These are phyloP conservation scores for Triangularia verruculosa DNA, from an alignment of 2,329 filamentous ascomycete species.

Conservation along the genomic window DNA sequence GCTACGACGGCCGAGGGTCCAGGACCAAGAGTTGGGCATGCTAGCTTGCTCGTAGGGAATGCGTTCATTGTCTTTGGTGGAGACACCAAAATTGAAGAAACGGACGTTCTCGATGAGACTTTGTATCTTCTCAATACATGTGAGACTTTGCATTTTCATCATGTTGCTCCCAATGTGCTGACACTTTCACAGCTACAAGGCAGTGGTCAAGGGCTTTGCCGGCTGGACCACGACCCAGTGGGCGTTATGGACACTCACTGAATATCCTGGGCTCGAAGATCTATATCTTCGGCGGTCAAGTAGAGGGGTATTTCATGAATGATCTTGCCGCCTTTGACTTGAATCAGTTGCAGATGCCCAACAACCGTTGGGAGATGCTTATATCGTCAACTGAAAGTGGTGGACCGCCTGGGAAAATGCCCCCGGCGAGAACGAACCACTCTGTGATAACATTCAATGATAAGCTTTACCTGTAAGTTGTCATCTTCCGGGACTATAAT, in stretches of 20 bases:
- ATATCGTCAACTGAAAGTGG: constrained; percentile 68
- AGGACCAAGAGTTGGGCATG: constrained; percentile 89
- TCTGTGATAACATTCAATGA: constrained; percentile 89
- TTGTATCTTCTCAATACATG: constrained; percentile 96
- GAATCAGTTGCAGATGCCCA: constrained; percentile 86
- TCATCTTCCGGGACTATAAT: not conserved
- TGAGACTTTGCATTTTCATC: constrained; percentile 48
- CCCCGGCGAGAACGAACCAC: constrained; percentile 91
- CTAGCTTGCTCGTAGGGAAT: constrained; percentile 92
- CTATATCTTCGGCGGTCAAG: constrained; percentile 95
- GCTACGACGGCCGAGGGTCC: constrained; percentile 91
- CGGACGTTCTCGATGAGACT: constrained; percentile 88
- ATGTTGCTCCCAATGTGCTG: constrained; percentile 2
- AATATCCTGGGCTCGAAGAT: constrained; percentile 97
- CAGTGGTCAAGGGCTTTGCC: constrained; percentile 97
- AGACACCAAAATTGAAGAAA: constrained; percentile 95
- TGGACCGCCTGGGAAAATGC: constrained; percentile 62
- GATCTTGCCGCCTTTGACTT: constrained; percentile 93
- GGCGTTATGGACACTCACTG: constrained; percentile 91
- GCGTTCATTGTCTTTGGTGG: constrained; percentile 98
- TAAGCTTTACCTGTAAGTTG: constrained; percentile 84
- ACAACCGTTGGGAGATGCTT: constrained; percentile 94
- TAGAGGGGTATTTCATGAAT: constrained; percentile 98
- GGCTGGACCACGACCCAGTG: constrained; percentile 77
- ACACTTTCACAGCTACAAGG: constrained; percentile 68